phyloP scores from a whole-genome alignment of 2,329 filamentous ascomycete species.

The Myriosclerotinia duriaeana region DNA sequence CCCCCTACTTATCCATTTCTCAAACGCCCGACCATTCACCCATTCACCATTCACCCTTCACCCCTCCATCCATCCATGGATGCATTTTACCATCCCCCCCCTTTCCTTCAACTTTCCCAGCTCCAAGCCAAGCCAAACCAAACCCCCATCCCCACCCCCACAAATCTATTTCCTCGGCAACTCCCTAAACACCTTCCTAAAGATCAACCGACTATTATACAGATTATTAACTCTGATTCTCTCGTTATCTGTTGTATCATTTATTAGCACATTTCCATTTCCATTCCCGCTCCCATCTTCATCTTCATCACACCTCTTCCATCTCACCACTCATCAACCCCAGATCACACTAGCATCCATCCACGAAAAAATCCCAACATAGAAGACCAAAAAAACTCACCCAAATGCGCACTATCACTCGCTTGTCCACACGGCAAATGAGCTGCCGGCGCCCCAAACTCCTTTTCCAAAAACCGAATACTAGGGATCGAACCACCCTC shows the following conservation, averaged over 20 bases:
- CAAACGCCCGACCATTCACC: too few species aligned
- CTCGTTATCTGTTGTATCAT: slow-evolving; percentile 68
- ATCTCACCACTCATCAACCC: neutral
- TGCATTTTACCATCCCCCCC: too few species aligned
- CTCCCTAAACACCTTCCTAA: slow-evolving; percentile 72
- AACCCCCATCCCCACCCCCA: neutral
- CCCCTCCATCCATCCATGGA: too few species aligned
- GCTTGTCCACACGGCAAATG: slow-evolving; percentile 94
- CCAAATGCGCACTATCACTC: slow-evolving; percentile 85
- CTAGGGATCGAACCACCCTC: slow-evolving; percentile 95
- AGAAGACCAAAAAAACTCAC: neutral
- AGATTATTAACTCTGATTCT: slow-evolving; percentile 83
- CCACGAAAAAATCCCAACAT: neutral
- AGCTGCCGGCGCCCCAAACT: slow-evolving; percentile 85
- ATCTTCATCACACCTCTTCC: too few species aligned
- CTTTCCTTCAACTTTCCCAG: too few species aligned
- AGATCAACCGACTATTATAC: slow-evolving; percentile 88
- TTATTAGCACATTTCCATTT: neutral
- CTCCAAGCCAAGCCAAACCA: too few species aligned
- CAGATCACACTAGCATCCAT: neutral
- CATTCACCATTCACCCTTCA: too few species aligned
- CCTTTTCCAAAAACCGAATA: slow-evolving; percentile 91
- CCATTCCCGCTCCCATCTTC: too few species aligned
- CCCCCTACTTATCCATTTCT: too few species aligned
- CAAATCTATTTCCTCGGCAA: slow-evolving; percentile 38